Evolutionary conservation across 31 red algal genomes (phyloP).

Genomic region (Odonthalia washingtoniensis): DNA sequence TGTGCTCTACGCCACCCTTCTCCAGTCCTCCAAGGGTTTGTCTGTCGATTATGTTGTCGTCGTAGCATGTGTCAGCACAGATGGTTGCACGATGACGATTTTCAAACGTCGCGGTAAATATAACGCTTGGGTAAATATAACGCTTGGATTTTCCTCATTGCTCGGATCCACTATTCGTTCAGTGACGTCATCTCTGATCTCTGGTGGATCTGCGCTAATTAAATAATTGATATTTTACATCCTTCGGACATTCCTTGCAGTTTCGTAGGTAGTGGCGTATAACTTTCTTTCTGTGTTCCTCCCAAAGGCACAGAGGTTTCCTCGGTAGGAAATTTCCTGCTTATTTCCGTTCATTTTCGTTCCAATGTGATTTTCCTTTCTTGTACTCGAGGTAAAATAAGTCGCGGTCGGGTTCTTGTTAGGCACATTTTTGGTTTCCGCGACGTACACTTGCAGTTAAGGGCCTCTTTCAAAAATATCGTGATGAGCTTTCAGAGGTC

Average conservation of each 20-base stretch:
- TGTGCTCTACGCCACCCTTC: slow-evolving; percentile 22
- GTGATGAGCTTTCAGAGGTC: slow-evolving; percentile 24
- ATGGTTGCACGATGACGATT: not conserved
- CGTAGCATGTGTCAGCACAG: slow-evolving; percentile 41
- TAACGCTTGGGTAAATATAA: not conserved
- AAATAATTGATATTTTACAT: slow-evolving; percentile 23
- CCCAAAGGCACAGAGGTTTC: slow-evolving; percentile 18
- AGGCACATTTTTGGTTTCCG: slow-evolving; percentile 13
- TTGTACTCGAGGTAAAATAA: not conserved
- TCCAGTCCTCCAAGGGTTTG: not conserved
- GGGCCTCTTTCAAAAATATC: slow-evolving; percentile 23
- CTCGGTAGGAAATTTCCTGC: not conserved
- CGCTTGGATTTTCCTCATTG: not conserved
- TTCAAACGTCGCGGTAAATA: slow-evolving; percentile 24
- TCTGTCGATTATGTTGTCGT: slow-evolving; percentile 31
- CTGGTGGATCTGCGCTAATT: not conserved
- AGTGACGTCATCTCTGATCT: not conserved
- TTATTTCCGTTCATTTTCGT: not conserved
- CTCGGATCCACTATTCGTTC: not conserved
- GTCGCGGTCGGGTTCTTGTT: not conserved
- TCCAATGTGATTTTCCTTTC: not conserved
- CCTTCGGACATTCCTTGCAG: slow-evolving; percentile 42
- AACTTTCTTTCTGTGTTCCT: slow-evolving; percentile 39
- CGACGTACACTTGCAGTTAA: slow-evolving; percentile 30
- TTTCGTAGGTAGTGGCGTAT: slow-evolving; percentile 48